Evolutionary conservation across 2,329 filamentous ascomycete genomes (phyloP).

Genomic region (Fusarium bactridioides): DNA sequence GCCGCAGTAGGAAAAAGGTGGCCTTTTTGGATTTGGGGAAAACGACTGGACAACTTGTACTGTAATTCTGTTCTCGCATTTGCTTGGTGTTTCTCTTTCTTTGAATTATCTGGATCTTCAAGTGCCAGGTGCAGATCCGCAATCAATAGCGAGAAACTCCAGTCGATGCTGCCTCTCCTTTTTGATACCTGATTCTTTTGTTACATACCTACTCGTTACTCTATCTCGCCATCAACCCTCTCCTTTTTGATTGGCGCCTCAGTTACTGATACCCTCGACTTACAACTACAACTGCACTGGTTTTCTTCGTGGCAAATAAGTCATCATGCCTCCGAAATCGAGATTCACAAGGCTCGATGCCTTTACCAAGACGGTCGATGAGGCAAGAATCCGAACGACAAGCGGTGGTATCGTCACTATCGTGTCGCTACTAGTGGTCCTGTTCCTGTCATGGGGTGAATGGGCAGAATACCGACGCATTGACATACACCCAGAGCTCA

Average conservation of each 20-base stretch:
- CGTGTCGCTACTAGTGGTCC: constrained; percentile 83
- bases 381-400: constrained; percentile 94
- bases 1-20: constrained; percentile 38
- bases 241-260: constrained; percentile 31
- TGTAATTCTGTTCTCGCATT: constrained; percentile 22
- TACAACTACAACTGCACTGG: constrained; percentile 13
- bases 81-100: constrained; percentile 19
- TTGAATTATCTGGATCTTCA: constrained; percentile 16
- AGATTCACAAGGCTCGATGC: constrained; percentile 96
- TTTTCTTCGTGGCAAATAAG: constrained; percentile 7
- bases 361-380: constrained; percentile 99
- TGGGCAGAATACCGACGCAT: constrained; percentile 92
- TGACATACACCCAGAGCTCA: constrained; percentile 86
- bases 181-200: constrained; percentile 8
- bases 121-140: constrained; percentile 32
- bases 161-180: constrained; percentile 34
- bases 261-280: constrained; percentile 7
- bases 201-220: constrained; percentile 5
- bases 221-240: constrained; percentile 8
- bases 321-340: constrained; percentile 83
- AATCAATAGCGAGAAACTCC: constrained; percentile 5
- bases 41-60: constrained; percentile 18
- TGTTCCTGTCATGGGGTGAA: constrained; percentile 93
- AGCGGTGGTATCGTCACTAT: constrained; percentile 96
- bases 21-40: constrained; percentile 26